A percentile compares a stretch with the other conserved stretches of the same genome.
phyloP scores from a whole-genome alignment of 116 monocot species.

The Zostera marina region DNA sequence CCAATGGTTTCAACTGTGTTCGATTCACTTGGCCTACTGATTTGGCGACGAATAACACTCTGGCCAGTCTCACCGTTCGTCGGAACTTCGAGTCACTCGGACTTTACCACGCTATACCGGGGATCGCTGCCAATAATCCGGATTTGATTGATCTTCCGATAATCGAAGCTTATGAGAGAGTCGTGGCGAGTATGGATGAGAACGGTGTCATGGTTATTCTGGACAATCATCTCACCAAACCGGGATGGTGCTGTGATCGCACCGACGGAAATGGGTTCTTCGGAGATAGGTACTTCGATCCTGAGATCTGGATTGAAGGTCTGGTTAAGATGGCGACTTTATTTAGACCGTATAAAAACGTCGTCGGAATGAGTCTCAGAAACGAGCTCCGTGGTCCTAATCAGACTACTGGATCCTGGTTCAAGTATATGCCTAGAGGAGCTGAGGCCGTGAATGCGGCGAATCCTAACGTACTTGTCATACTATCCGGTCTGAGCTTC shows the following conservation, averaged over 20 bases:
- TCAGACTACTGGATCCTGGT: slow-evolving; percentile 40
- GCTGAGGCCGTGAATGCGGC: slow-evolving; percentile 47
- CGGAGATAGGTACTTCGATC: slow-evolving; percentile 58
- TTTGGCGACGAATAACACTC: slow-evolving; percentile 21
- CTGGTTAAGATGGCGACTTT: slow-evolving; percentile 40
- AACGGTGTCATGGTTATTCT: slow-evolving; percentile 68
- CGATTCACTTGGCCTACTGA: slow-evolving; percentile 37
- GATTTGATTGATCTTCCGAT: slow-evolving; percentile 28
- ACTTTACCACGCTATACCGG: slow-evolving; percentile 24
- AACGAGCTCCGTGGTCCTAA: slow-evolving; percentile 51
- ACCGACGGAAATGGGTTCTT: slow-evolving; percentile 79
- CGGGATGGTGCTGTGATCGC: slow-evolving; percentile 61
- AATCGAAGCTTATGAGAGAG: slow-evolving; percentile 34
- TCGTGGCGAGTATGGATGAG: slow-evolving; percentile 32
- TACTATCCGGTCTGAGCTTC: slow-evolving; percentile 57
- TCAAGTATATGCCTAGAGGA: slow-evolving; percentile 53
- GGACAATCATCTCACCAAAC: slow-evolving; percentile 75
- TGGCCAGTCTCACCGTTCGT: slow-evolving; percentile 25
- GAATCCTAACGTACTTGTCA: slow-evolving; percentile 59
- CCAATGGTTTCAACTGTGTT: slow-evolving; percentile 44
- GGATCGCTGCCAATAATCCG: slow-evolving; percentile 29
- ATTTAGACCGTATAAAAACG: slow-evolving; percentile 28
- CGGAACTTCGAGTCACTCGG: slow-evolving; percentile 24
- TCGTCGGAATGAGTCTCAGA: slow-evolving; percentile 67
- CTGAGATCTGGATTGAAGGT: slow-evolving; percentile 43